Evolutionary conservation across 1,284 basidiomycete genomes (phyloP).

Genomic region (Pseudozyma flocculosa): DNA sequence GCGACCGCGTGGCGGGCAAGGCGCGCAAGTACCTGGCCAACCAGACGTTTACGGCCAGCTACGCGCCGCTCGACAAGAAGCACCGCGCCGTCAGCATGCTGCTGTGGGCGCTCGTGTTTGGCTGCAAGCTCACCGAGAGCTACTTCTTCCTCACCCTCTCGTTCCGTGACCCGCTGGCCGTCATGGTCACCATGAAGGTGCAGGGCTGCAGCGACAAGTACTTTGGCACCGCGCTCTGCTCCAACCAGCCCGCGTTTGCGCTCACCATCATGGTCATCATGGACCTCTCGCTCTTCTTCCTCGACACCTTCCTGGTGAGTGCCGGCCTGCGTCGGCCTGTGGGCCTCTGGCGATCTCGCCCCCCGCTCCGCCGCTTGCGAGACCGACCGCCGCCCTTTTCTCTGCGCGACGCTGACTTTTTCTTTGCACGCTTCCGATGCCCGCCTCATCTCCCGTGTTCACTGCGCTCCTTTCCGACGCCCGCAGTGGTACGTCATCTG

Average conservation of each 20-base stretch:
- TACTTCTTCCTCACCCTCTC: constrained; percentile 59
- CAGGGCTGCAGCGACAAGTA: constrained; percentile 56
- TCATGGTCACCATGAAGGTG: constrained; percentile 56
- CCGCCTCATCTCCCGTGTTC: no score
- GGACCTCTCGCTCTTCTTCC: constrained; percentile 57
- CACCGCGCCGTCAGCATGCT: constrained; percentile 52
- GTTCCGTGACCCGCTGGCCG: constrained; percentile 56
- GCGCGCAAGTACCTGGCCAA: constrained; percentile 57
- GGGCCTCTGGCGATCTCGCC: no score
- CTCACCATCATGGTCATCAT: constrained; percentile 56
- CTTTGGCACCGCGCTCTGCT: constrained; percentile 54
- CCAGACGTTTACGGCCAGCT: constrained; percentile 57
- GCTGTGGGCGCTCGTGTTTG: constrained; percentile 56
- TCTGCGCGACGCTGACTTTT: no score
- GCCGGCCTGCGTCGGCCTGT: background rate
- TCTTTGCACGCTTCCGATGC: constrained; percentile 62
- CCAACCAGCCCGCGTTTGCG: constrained; percentile 56
- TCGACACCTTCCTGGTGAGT: constrained; percentile 54
- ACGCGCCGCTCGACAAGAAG: constrained; percentile 43
- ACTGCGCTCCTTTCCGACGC: no score
- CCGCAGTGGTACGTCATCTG: constrained; percentile 59
- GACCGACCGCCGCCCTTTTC: no score
- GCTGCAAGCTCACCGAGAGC: constrained; percentile 58
- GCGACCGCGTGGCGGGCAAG: constrained; percentile 56
- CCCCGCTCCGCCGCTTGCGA: no score